These are phyloP conservation scores for Moesziomyces globuligerus DNA, from an alignment of 1,284 basidiomycete species.

Conservation along the genomic window DNA sequence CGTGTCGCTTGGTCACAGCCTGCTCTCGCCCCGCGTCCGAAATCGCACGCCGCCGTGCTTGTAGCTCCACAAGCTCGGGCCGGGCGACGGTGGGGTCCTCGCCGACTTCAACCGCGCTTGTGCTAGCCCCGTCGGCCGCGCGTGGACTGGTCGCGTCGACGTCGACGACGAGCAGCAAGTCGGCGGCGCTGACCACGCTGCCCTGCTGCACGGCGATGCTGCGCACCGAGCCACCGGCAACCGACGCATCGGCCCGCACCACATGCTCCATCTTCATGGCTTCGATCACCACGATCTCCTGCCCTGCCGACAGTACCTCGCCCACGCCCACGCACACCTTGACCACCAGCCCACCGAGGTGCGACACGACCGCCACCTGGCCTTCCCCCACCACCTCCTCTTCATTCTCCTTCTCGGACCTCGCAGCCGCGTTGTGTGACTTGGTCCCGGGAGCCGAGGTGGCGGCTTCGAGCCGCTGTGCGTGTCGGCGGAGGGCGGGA, in stretches of 20 bases:
- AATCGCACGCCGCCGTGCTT: constrained; percentile 8
- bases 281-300: constrained; percentile 74
- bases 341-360: constrained; percentile 26
- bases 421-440: background rate
- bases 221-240: constrained; percentile 13
- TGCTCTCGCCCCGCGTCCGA: constrained; percentile 16
- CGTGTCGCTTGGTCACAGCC: constrained; percentile 38
- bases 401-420: background rate
- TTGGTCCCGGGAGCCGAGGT: background rate
- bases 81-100: constrained; percentile 23
- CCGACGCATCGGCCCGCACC: constrained; percentile 8
- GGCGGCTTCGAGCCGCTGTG: constrained; percentile 4
- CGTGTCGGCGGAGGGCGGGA: background rate
- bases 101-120: background rate
- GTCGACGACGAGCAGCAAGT: constrained; percentile 23
- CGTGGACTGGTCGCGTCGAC: background rate
- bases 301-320: constrained; percentile 70
- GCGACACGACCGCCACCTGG: constrained; percentile 14
- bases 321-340: constrained; percentile 29
- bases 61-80: constrained; percentile 31
- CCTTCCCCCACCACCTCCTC: constrained; percentile 6
- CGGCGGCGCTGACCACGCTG: constrained; percentile 20
- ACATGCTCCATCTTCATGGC: constrained; percentile 78
- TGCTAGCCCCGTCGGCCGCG: background rate
- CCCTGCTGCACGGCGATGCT: constrained; percentile 18